Evolutionary conservation across 169 alveolate species (phyloP), one percentile per base, ranked within the genome.

Genomic region (Cryptosporidium ryanae): DNA sequence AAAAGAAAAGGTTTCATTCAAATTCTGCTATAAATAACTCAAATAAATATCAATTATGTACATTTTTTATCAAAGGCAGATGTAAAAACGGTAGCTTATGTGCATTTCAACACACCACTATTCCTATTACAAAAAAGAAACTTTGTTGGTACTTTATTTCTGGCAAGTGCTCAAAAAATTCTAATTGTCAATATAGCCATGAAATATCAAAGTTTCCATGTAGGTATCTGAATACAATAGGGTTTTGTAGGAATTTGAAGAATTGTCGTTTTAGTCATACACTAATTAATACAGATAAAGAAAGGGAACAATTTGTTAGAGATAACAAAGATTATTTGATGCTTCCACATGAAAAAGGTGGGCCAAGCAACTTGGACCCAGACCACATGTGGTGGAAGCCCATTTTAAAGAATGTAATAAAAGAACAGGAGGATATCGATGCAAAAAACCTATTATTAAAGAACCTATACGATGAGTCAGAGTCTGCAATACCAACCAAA

Each of bases 331-430:
- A 76, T 34, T 76, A 76, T 48, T 34, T 76, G 27, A 50, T 76
- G 6, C 64, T 76, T 4, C 71, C 87, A 21, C 87, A 76, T n/a
- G 54, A 61, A 18, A 63, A 76, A 18, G 87, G 87, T 23, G 87
- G 87, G 2, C 87, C 87, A 38, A 76, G 32, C 13, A 71, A 59
- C 12, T 21, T 76, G 18, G 59, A 59, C 29, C 15, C 49, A 6
- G 25, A 25, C 13, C 68, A 76, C 46, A 76, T 34, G 71, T 76
- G 87, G 87, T 76, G 87, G 87, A 31, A 55, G 43, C 87, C 87
- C 7, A 21, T 59, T 15, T 18, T 76, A 76, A 31, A 76, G 18
- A 76, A 76, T 38, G 63, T 76, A 6, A 21, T 76, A 25, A 54
- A 76, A 59, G 87, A 76, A 61, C 76, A 76, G 10, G 64, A 76